These are phyloP conservation scores for Bonia amplexicaulis DNA, from an alignment of 176 grass and related monocot genomes.

Conservation along the genomic window DNA sequence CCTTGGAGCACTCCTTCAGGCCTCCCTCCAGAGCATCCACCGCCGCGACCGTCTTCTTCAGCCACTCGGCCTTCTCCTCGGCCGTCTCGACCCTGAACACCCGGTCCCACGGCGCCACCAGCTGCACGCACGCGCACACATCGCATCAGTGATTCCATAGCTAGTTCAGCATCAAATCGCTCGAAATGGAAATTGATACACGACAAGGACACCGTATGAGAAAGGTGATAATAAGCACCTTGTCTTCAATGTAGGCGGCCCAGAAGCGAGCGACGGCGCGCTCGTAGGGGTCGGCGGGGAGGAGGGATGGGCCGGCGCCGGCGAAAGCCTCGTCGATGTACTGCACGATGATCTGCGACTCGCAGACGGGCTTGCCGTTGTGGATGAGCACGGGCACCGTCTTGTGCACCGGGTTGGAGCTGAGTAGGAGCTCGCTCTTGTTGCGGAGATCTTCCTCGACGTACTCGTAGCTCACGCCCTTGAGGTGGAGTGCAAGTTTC, in stretches of 20 bases:
- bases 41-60: neutral
- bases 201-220: too few species aligned
- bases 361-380: slow-evolving; percentile 28
- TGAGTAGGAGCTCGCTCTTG: slow-evolving; percentile 39
- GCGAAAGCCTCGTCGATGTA: slow-evolving; percentile 56
- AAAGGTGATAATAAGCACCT: too few species aligned
- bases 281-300: neutral
- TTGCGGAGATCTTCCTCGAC: neutral
- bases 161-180: too few species aligned
- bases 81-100: slow-evolving; percentile 4
- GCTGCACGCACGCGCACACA: neutral
- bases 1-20: slow-evolving; percentile 27
- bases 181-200: too few species aligned
- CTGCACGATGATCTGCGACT: slow-evolving; percentile 55
- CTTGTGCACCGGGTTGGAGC: slow-evolving; percentile 53
- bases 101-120: neutral
- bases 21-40: slow-evolving; percentile 26
- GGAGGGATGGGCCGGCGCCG: slow-evolving; percentile 8
- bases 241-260: slow-evolving; percentile 32
- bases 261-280: slow-evolving; percentile 51
- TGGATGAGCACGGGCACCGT: slow-evolving; percentile 59
- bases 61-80: slow-evolving; percentile 9
- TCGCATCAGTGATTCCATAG: too few species aligned
- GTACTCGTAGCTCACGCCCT: neutral
- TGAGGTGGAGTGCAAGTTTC: slow-evolving; percentile 19